phyloP scores from a whole-genome alignment of 2,329 filamentous ascomycete species.

The Colletotrichum lini region DNA sequence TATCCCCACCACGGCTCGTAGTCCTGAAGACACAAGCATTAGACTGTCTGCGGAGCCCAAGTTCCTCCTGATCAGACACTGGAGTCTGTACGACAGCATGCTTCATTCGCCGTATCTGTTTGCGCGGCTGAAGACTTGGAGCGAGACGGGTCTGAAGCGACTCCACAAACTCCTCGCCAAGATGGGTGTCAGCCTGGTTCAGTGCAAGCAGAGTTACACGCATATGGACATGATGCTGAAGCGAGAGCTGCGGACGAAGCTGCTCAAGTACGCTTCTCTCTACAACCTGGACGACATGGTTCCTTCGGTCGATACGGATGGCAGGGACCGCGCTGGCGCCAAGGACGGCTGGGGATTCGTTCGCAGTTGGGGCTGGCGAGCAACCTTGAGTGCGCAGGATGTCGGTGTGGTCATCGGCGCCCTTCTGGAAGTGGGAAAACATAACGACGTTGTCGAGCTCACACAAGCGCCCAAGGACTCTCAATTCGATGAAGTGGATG shows the following conservation, averaged over 20 bases:
- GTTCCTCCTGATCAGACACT: constrained; percentile 93
- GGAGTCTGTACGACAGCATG: constrained; percentile 99
- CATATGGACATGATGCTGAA: constrained; percentile 99
- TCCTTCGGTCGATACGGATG: constrained; percentile 80
- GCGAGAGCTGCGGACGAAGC: constrained; percentile 84
- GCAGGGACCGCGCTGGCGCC: constrained; percentile 76
- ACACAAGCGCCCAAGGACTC: constrained; percentile 50
- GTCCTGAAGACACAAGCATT: constrained; percentile 92
- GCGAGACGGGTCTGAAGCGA: constrained; percentile 87
- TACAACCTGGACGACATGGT: constrained; percentile 97
- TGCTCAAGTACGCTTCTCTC: constrained; percentile 91
- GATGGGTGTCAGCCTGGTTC: constrained; percentile 94
- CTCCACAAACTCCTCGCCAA: constrained; percentile 96
- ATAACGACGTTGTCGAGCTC: constrained; percentile 54
- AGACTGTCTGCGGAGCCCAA: constrained; percentile 93
- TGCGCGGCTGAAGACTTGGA: constrained; percentile 94
- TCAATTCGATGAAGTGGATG: constrained; percentile 59
- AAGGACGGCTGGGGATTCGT: constrained; percentile 98
- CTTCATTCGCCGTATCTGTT: constrained; percentile 96
- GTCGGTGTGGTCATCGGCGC: constrained; percentile 94
- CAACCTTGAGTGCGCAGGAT: constrained; percentile 92
- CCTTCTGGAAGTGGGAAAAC: constrained; percentile 89
- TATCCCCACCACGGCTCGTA: constrained; percentile 89
- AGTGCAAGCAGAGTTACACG: constrained; percentile 95
- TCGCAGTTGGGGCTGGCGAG: constrained; percentile 97